Conservation (phyloP, 2,329 filamentous ascomycete species). For the Amauroascus verrucosus region DNA sequence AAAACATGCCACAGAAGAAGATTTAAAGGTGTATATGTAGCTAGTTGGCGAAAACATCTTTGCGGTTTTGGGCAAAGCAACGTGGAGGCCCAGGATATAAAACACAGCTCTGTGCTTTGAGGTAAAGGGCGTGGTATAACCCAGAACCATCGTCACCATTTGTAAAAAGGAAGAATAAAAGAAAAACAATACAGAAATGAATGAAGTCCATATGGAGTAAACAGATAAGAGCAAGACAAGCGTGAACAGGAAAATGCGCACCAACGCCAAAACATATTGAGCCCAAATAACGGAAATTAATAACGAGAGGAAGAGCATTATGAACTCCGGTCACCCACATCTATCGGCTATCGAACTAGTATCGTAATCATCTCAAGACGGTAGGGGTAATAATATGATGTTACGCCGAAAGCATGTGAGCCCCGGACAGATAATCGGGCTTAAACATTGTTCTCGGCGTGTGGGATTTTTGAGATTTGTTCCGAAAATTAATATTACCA, state of each 20-base stretch:
- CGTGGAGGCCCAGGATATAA: neutral
- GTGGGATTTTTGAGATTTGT: neutral
- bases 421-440: constrained; percentile 11
- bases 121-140: neutral
- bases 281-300: neutral
- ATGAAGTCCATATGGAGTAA: too few relatives aligned
- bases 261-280: neutral
- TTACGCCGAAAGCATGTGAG: constrained; percentile 3
- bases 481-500: constrained; percentile 34
- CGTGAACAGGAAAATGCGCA: neutral
- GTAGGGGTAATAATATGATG: constrained; percentile 7
- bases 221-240: neutral
- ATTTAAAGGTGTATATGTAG: neutral
- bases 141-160: neutral
- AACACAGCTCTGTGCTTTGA: neutral
- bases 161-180: neutral
- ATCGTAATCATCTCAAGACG: constrained; percentile 37
- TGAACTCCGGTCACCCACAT: constrained; percentile 6
- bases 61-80: neutral
- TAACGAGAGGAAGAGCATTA: constrained; percentile 1
- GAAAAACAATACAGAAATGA: neutral
- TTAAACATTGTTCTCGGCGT: constrained; percentile 11
- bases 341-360: constrained; percentile 35
- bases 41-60: neutral
- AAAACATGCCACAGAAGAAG: constrained; percentile 1